phyloP scores from a whole-genome alignment of 2,329 filamentous ascomycete genomes.

The Myrmaecium sp. region DNA sequence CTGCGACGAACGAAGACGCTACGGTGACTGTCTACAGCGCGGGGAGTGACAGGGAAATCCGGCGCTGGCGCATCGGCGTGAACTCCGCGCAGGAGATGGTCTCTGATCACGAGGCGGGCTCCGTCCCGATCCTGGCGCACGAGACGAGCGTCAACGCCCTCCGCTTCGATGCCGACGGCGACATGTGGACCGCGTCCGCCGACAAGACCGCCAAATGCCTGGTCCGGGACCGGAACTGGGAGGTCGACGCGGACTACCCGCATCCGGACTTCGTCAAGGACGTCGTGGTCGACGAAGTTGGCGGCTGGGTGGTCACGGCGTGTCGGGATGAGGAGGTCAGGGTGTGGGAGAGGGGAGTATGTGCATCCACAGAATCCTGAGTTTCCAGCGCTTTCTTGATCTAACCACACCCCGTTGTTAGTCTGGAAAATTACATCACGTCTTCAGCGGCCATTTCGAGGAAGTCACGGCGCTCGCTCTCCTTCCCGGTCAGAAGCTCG shows the following conservation, averaged over 20 bases:
- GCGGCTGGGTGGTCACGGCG: constrained; percentile 68
- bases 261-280: constrained; percentile 88
- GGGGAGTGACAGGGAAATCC: constrained; percentile 46
- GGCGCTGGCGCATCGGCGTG: constrained; percentile 43
- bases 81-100: constrained; percentile 7
- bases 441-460: constrained; percentile 73
- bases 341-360: constrained; percentile 63
- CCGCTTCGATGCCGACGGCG: constrained; percentile 52
- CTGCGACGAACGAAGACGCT: constrained; percentile 16
- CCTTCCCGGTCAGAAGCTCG: constrained; percentile 38
- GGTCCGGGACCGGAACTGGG: constrained; percentile 49
- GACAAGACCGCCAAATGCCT: constrained; percentile 80
- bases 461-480: constrained; percentile 73
- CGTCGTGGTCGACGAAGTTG: constrained; percentile 50
- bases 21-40: constrained; percentile 53
- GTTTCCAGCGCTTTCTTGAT: too few relatives aligned
- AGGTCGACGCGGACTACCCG: constrained; percentile 50
- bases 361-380: too few relatives aligned
- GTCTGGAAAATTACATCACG: constrained; percentile 56
- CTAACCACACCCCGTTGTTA: constrained; percentile 21
- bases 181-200: constrained; percentile 85
- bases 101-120: constrained; percentile 15
- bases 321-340: constrained; percentile 85
- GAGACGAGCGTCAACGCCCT: constrained; percentile 82
- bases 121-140: constrained; percentile 53